These are phyloP conservation scores for Immersiella caudata DNA, from an alignment of 495 filamentous ascomycete species.

Conservation along the genomic window DNA sequence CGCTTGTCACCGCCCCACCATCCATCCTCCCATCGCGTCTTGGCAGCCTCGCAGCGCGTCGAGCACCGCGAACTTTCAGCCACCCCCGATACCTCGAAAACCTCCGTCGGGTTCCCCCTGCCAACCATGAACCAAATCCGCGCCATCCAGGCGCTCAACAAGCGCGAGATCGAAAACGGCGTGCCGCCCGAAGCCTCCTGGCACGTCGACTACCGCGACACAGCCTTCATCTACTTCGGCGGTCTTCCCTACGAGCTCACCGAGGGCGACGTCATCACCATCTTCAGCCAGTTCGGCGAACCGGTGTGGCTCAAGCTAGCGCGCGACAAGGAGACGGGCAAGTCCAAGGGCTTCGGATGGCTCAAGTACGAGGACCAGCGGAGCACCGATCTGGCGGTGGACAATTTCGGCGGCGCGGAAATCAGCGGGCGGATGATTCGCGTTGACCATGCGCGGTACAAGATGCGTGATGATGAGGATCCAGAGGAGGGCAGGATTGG, in stretches of 20 bases:
- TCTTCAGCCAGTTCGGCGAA: conserved; percentile 97
- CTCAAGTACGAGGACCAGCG: conserved; percentile 98
- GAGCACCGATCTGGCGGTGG: conserved; percentile 91
- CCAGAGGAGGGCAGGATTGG: conserved; percentile 57
- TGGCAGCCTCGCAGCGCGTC: conserved; percentile 10
- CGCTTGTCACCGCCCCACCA: not conserved
- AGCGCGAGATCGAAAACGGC: conserved; percentile 88
- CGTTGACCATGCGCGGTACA: conserved; percentile 93
- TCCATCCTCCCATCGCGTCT: not conserved
- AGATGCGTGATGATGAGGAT: conserved; percentile 83
- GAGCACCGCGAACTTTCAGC: conserved; percentile 17
- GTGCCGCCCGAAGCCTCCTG: conserved; percentile 84
- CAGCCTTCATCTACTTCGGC: conserved; percentile 94
- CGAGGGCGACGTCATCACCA: conserved; percentile 93
- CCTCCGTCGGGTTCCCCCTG: no score
- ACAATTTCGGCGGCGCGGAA: conserved; percentile 86
- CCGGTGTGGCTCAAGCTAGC: conserved; percentile 87
- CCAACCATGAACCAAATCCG: conserved; percentile 84
- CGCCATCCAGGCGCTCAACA: conserved; percentile 89
- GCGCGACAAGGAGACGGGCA: conserved; percentile 94
- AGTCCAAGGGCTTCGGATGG: conserved; percentile 90
- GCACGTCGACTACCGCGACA: conserved; percentile 97
- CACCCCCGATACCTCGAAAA: not conserved
- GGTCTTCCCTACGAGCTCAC: conserved; percentile 92
- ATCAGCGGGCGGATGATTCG: conserved; percentile 79